Percentiles rank a stretch among this genome's conserved stretches.
These are phyloP conservation scores for Sporothrix sp. DNA, from an alignment of 2,329 filamentous ascomycete genomes.

Conservation along the genomic window DNA sequence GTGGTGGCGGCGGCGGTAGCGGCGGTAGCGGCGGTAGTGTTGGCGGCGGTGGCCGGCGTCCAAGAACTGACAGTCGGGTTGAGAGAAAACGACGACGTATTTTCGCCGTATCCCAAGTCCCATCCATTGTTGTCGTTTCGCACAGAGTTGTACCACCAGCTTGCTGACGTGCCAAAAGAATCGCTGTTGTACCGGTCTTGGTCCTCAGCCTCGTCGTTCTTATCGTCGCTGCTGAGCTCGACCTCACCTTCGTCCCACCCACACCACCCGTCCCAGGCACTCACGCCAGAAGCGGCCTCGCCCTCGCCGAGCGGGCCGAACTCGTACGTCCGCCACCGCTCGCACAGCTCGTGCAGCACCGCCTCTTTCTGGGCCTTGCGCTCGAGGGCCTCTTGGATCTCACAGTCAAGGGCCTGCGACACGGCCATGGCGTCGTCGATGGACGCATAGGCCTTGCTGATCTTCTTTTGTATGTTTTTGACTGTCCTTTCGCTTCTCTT, in stretches of 20 bases:
- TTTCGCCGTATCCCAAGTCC: too few relatives aligned
- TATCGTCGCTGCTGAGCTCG: not conserved
- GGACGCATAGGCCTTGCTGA: not conserved
- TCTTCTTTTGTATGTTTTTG: not conserved
- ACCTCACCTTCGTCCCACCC: constrained; percentile 8
- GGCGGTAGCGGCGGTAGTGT: too few relatives aligned
- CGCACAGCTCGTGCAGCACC: constrained; percentile 2
- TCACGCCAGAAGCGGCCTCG: not conserved
- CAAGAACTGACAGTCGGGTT: too few relatives aligned
- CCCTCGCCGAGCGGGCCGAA: not conserved
- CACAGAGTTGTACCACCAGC: too few relatives aligned
- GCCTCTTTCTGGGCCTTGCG: not conserved
- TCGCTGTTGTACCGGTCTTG: too few relatives aligned
- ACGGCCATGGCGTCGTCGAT: not conserved
- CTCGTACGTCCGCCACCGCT: constrained; percentile 8
- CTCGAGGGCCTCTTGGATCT: not conserved
- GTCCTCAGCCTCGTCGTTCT: not conserved
- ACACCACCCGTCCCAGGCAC: constrained; percentile 14
- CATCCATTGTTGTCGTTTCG: too few relatives aligned
- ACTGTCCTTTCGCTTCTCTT: not conserved
- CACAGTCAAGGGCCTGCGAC: not conserved
- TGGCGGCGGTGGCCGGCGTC: too few relatives aligned
- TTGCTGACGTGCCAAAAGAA: too few relatives aligned
- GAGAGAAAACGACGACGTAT: too few relatives aligned
- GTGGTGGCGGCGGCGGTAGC: too few relatives aligned